Percentiles rank a stretch among this genome's conserved stretches.
phyloP scores from a whole-genome alignment of 2,329 filamentous ascomycete species.

The Tolypocladium pustulatum region DNA sequence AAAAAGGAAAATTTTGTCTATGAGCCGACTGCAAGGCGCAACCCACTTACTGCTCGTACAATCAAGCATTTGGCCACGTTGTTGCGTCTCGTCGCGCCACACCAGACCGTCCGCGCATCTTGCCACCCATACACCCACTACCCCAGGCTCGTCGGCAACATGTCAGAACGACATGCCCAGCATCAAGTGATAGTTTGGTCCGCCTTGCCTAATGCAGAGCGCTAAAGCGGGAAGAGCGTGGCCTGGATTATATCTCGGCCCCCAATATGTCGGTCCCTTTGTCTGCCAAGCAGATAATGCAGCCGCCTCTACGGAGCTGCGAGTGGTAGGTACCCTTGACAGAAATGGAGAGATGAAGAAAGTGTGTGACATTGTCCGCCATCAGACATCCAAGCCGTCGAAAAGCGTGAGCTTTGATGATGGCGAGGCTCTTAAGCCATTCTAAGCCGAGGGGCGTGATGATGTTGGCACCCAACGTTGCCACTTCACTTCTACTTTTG shows the following conservation, averaged over 20 bases:
- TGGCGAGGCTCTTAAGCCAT: neutral
- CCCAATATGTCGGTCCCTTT: neutral
- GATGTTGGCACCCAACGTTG: neutral
- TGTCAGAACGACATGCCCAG: neutral
- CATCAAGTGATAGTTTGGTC: neutral
- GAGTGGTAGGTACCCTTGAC: neutral
- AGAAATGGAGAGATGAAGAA: neutral
- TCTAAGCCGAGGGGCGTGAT: neutral
- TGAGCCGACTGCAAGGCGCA: too few relatives aligned
- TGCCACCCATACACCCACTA: neutral
- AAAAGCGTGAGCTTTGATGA: neutral
- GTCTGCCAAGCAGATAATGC: neutral
- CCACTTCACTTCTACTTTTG: neutral
- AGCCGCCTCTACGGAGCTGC: neutral
- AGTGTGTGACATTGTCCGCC: too few relatives aligned
- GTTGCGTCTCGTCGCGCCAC: neutral
- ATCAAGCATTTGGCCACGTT: neutral
- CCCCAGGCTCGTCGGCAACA: neutral
- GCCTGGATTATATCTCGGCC: neutral
- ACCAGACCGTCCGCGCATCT: neutral
- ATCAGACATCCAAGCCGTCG: neutral
- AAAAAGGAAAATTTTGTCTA: too few relatives aligned
- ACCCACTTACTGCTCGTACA: too few relatives aligned
- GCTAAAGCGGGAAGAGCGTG: neutral
- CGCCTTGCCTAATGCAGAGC: neutral